Percentiles rank a stretch among this genome's conserved stretches.
These are phyloP conservation scores for Sporisorium exsertum DNA, from an alignment of 1,284 basidiomycete species.

Conservation along the genomic window DNA sequence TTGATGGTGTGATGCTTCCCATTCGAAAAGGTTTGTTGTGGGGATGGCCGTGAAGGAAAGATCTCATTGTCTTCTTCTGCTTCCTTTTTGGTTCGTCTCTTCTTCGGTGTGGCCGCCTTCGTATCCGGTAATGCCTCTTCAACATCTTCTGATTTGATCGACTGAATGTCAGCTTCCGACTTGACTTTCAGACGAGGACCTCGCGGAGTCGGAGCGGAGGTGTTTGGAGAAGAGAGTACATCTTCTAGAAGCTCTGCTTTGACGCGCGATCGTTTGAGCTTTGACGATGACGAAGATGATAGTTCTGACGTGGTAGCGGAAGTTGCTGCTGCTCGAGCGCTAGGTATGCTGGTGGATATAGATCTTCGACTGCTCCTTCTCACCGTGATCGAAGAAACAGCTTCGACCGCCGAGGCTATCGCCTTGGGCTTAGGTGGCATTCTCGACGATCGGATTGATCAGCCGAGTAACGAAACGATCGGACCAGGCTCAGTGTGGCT, in stretches of 20 bases:
- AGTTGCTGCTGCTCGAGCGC: not conserved
- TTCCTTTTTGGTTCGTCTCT: constrained; percentile 27
- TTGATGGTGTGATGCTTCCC: not conserved
- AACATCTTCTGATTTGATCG: constrained; percentile 3
- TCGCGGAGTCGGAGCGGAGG: not conserved
- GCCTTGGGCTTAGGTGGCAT: constrained; percentile 28
- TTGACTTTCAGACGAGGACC: constrained; percentile 2
- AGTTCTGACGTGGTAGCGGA: not conserved
- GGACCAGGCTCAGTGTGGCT: not conserved
- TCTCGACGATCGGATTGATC: not conserved
- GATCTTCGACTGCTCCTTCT: constrained; percentile 30
- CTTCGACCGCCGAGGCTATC: constrained; percentile 16
- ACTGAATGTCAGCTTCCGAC: not conserved
- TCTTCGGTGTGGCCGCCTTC: constrained; percentile 11
- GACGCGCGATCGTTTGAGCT: constrained; percentile 12
- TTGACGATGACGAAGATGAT: not conserved
- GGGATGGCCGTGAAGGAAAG: constrained; percentile 27
- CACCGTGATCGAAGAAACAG: constrained; percentile 1
- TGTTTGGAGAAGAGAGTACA: not conserved
- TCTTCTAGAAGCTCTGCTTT: constrained; percentile 6
- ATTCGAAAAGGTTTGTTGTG: not conserved
- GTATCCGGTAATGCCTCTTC: not conserved
- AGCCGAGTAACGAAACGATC: too few relatives aligned
- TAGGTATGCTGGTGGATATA: not conserved
- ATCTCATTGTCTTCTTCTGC: constrained; percentile 13